Conservation (phyloP, 345 rosid genomes). For the Populus euphratica region DNA sequence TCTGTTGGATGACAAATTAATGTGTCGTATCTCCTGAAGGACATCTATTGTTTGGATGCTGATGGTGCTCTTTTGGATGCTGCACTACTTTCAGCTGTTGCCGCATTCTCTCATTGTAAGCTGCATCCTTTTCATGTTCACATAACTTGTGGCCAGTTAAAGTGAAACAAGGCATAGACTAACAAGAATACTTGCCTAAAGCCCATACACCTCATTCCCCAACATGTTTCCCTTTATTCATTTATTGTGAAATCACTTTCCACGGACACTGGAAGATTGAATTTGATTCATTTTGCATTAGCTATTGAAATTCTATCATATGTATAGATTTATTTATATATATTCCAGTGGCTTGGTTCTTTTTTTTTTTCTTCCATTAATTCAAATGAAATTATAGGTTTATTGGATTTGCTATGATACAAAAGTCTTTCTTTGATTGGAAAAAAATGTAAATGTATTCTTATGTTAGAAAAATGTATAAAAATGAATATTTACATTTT, state of each 20-base stretch:
- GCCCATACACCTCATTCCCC: background rate
- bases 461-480: no score
- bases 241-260: background rate
- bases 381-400: no score
- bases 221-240: background rate
- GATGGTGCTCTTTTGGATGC: slow-evolving; percentile 93
- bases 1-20: background rate
- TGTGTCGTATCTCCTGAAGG: slow-evolving; percentile 40
- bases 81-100: slow-evolving; percentile 82
- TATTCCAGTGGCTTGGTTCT: no score
- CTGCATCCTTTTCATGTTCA: slow-evolving; percentile 5
- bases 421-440: no score
- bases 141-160: no score
- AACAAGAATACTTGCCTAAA: slow-evolving; percentile 5
- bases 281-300: background rate
- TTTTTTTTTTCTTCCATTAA: no score
- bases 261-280: background rate
- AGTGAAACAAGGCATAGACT: background rate
- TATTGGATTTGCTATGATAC: background rate
- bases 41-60: slow-evolving; percentile 87
- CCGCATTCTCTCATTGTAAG: slow-evolving; percentile 78
- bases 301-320: background rate
- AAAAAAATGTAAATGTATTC: no score
- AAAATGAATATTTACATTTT: no score
- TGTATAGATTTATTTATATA: no score